These are phyloP conservation scores for Wickerhamiella sorbophila DNA, from an alignment of 805 yeast species.

Conservation along the genomic window DNA sequence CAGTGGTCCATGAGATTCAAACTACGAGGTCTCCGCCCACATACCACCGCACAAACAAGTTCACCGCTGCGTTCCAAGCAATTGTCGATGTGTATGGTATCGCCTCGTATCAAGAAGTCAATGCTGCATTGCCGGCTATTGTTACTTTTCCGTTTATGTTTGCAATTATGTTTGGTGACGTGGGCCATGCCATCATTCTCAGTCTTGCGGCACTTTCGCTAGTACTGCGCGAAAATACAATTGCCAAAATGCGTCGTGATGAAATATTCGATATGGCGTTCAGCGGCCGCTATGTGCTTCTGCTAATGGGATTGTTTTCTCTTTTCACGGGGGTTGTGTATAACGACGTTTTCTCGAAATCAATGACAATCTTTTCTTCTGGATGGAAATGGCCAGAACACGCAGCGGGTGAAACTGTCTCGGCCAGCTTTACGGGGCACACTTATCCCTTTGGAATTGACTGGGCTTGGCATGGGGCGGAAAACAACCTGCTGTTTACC, in stretches of 20 bases:
- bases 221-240: constrained; percentile 55
- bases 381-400: constrained; percentile 85
- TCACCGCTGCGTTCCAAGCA: constrained; percentile 80
- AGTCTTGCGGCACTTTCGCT: constrained; percentile 54
- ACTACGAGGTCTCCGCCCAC: constrained; percentile 90
- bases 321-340: constrained; percentile 89
- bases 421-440: constrained; percentile 44
- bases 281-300: constrained; percentile 77
- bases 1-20: constrained; percentile 43
- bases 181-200: constrained; percentile 86
- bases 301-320: constrained; percentile 91
- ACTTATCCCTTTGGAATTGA: constrained; percentile 80
- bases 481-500: constrained; percentile 73
- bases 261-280: constrained; percentile 96
- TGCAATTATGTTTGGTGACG: constrained; percentile 97
- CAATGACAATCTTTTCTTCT: constrained; percentile 72
- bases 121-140: constrained; percentile 88
- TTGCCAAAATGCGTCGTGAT: constrained; percentile 57
- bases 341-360: constrained; percentile 84
- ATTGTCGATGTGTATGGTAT: constrained; percentile 94
- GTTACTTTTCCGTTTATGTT: constrained; percentile 97
- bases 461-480: constrained; percentile 95
- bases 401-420: constrained; percentile 49
- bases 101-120: constrained; percentile 84
- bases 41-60: constrained; percentile 77